Conservation (phyloP, 2,329 filamentous ascomycete genomes). For the Chaetomiaceae sp. region DNA sequence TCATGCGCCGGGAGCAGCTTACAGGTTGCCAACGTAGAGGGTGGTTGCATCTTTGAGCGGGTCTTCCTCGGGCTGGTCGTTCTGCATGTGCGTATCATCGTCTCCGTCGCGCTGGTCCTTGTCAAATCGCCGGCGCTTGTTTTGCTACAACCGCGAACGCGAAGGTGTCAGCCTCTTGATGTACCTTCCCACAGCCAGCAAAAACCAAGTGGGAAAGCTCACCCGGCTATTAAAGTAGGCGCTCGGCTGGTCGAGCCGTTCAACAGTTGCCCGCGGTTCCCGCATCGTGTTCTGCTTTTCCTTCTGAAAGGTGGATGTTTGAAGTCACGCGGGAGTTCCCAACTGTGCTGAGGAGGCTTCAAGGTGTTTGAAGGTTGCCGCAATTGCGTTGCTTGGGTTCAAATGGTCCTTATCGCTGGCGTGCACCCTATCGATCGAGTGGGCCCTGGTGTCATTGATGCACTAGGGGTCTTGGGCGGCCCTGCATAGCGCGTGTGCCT, state of each 20-base stretch:
- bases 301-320: not conserved
- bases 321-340: too few relatives aligned
- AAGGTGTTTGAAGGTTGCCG: slow-evolving; percentile 4
- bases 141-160: slow-evolving; percentile 38
- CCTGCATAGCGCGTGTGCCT: not conserved
- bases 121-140: slow-evolving; percentile 63
- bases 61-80: slow-evolving; percentile 60
- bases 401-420: not conserved
- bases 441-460: not conserved
- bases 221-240: slow-evolving; percentile 87
- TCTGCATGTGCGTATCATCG: slow-evolving; percentile 41
- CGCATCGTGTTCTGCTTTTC: slow-evolving; percentile 22
- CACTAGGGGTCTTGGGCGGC: not conserved
- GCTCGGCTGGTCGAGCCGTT: slow-evolving; percentile 87
- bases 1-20: slow-evolving; percentile 34
- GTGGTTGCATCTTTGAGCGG: slow-evolving; percentile 84
- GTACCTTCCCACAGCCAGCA: too few relatives aligned
- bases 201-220: too few relatives aligned
- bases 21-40: slow-evolving; percentile 96
- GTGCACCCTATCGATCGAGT: too few relatives aligned
- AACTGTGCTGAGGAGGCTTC: slow-evolving; percentile 9
- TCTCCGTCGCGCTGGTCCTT: slow-evolving; percentile 52
- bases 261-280: slow-evolving; percentile 64
- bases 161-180: slow-evolving; percentile 10
- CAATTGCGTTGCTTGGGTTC: not conserved